Evolutionary conservation across 2,329 filamentous ascomycete species (phyloP).

Genomic region (Hypoxylon sp.): DNA sequence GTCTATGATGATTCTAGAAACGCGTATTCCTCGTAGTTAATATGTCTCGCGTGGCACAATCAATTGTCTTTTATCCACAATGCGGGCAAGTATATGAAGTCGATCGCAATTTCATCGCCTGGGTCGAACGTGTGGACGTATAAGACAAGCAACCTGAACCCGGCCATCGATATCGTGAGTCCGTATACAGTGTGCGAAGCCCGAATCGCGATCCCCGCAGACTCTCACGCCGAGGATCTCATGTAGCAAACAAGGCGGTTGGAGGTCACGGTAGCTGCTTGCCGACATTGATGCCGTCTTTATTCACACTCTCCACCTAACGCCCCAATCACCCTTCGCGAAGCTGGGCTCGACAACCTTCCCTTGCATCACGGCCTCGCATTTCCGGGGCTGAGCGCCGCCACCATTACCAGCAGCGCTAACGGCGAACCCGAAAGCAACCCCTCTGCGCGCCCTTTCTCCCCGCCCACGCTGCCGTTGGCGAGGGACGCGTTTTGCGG

Average conservation of each 20-base stretch:
- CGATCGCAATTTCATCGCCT: slow-evolving; percentile 39
- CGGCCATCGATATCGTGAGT: slow-evolving; percentile 22
- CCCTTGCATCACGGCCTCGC: slow-evolving; percentile 72
- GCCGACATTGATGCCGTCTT: not conserved
- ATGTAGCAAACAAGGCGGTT: slow-evolving; percentile 15
- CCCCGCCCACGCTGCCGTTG: slow-evolving; percentile 70
- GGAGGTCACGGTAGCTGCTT: slow-evolving; percentile 1
- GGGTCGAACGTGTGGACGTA: slow-evolving; percentile 17
- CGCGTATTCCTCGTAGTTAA: slow-evolving; percentile 12
- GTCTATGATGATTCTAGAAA: slow-evolving; percentile 2
- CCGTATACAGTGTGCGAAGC: slow-evolving; percentile 20
- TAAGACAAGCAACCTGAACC: slow-evolving; percentile 33
- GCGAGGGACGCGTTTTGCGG: slow-evolving; percentile 62
- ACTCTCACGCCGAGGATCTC: not conserved
- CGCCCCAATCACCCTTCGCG: slow-evolving; percentile 72
- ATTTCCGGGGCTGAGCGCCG: slow-evolving; percentile 58
- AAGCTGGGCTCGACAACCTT: slow-evolving; percentile 72
- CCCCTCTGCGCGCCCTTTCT: slow-evolving; percentile 71
- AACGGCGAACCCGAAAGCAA: slow-evolving; percentile 66
- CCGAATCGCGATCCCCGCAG: not conserved
- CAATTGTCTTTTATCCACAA: slow-evolving; percentile 22
- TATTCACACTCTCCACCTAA: slow-evolving; percentile 67
- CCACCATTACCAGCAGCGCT: slow-evolving; percentile 20
- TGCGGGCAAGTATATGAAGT: slow-evolving; percentile 13
- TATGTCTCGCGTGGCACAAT: slow-evolving; percentile 22